These are phyloP conservation scores for Knufia fluminis DNA, from an alignment of 2,329 filamentous ascomycete genomes.

Conservation along the genomic window DNA sequence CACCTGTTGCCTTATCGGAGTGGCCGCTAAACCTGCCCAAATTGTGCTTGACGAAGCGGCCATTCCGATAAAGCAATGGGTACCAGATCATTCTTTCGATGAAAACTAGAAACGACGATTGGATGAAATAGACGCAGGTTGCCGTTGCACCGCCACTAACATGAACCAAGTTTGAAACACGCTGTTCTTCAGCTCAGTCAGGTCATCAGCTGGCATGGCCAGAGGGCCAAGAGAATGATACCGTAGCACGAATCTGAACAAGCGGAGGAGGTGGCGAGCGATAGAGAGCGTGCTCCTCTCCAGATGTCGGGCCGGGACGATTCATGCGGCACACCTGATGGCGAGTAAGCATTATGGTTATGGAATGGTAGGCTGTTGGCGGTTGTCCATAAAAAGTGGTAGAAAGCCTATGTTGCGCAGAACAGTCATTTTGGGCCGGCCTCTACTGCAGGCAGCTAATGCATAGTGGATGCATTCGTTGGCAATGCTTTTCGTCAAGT, in stretches of 20 bases:
- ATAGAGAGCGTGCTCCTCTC: neutral
- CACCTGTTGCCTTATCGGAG: too few relatives aligned
- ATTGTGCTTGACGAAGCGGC: too few relatives aligned
- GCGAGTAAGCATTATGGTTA: neutral
- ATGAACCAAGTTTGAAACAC: neutral
- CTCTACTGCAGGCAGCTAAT: constrained; percentile 3
- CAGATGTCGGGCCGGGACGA: constrained; percentile 8
- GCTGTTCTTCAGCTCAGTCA: constrained; percentile 4
- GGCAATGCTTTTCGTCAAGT: constrained; percentile 8
- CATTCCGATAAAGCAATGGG: too few relatives aligned
- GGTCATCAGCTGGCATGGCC: neutral
- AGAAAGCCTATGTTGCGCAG: constrained; percentile 4
- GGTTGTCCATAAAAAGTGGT: neutral
- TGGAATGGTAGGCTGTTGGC: neutral
- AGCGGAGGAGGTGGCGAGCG: constrained; percentile 6
- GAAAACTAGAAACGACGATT: neutral
- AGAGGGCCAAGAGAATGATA: neutral
- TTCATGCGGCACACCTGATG: neutral
- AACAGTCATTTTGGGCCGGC: constrained; percentile 2
- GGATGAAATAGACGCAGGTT: constrained; percentile 3
- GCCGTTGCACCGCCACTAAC: neutral
- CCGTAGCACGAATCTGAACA: neutral
- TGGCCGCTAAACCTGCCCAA: neutral
- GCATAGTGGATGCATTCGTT: constrained; percentile 9
- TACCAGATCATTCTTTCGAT: too few relatives aligned